Base-by-base conservation (phyloP, 495 filamentous ascomycete species). In the Staphylotrichum longicolle region DNA sequence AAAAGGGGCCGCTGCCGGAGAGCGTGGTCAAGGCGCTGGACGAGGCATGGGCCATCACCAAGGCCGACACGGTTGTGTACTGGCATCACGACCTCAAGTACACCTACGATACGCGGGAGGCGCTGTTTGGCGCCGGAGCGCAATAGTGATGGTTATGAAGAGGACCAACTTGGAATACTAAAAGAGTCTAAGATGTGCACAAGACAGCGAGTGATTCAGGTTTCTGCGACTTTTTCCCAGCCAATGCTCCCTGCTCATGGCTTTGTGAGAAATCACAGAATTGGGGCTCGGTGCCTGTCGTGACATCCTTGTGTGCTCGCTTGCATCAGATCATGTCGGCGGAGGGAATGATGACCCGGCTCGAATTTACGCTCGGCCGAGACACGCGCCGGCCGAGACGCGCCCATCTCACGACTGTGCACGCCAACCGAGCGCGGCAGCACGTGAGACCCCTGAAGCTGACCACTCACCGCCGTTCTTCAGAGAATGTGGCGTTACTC, bases 1-100 rank as follows among this genome's bases (percentile, higher is more conserved):
- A 94, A 75, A 96, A 95, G 76, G 91, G 91, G 0, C 92, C 93
- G 10, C 74, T 97, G 53, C 93, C 92, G 0, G 84, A 93, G 48
- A 91, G 94, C 53, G 88, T 96, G 30, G 81, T 96, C 15, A 73
- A 88, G 68, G 87, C 82, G 27, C 74, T 96, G 54, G 91, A 96
- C 69, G 80, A 91, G 74, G 92, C 91, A 9, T 90, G 88, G 88
- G 41, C 49, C 61, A 74, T 91, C 12, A 71, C 80, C 10, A 91
- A 92, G 80, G 65, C 82, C 8, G 84, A 86, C n/a, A 81, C 86
- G 10, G 74, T 83, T 7, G 80, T 86, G 48, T 93, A 91, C 65
- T 94, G 88, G 88, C 90, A 92, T 61, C 68, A 86, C 49, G 86
- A 91, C 54, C 71, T 94, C 60, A 82, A 88, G 74, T 93, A 92